phyloP scores from a whole-genome alignment of 2,329 filamentous ascomycete genomes.

The Elsinoe necatrix region DNA sequence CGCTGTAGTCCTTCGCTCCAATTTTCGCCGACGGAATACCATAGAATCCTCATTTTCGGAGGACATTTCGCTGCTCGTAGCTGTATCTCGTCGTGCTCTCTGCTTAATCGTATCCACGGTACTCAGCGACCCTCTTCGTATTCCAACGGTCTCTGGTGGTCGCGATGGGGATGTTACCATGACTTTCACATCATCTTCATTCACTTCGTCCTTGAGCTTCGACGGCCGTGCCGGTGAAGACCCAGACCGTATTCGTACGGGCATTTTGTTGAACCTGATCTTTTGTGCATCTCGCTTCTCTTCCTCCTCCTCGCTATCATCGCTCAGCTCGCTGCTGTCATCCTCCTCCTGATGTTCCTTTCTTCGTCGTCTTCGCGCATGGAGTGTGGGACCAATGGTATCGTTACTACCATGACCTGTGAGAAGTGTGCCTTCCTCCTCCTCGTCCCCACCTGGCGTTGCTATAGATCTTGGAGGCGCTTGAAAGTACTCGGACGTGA shows the following conservation, averaged over 20 bases:
- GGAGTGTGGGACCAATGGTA: slow-evolving; percentile 55
- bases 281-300: slow-evolving; percentile 69
- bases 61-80: slow-evolving; percentile 74
- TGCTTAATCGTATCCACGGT: slow-evolving; percentile 56
- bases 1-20: slow-evolving; percentile 47
- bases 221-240: slow-evolving; percentile 75
- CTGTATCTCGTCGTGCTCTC: slow-evolving; percentile 62
- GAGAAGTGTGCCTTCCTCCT: slow-evolving; percentile 62
- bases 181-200: slow-evolving; percentile 33
- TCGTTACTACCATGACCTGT: slow-evolving; percentile 57
- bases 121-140: slow-evolving; percentile 61
- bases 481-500: slow-evolving; percentile 73
- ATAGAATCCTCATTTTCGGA: slow-evolving; percentile 72
- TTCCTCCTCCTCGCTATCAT: slow-evolving; percentile 72
- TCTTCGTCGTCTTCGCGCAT: slow-evolving; percentile 57
- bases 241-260: slow-evolving; percentile 72
- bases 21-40: slow-evolving; percentile 51
- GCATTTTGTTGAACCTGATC: slow-evolving; percentile 96
- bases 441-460: slow-evolving; percentile 50
- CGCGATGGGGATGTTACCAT: slow-evolving; percentile 49
- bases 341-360: slow-evolving; percentile 75
- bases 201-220: slow-evolving; percentile 45
- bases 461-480: slow-evolving; percentile 53
- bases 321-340: slow-evolving; percentile 75
- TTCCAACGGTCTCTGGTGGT: slow-evolving; percentile 32